These are phyloP conservation scores for Neurospora sp. DNA, from an alignment of 495 filamentous ascomycete genomes.

Conservation along the genomic window DNA sequence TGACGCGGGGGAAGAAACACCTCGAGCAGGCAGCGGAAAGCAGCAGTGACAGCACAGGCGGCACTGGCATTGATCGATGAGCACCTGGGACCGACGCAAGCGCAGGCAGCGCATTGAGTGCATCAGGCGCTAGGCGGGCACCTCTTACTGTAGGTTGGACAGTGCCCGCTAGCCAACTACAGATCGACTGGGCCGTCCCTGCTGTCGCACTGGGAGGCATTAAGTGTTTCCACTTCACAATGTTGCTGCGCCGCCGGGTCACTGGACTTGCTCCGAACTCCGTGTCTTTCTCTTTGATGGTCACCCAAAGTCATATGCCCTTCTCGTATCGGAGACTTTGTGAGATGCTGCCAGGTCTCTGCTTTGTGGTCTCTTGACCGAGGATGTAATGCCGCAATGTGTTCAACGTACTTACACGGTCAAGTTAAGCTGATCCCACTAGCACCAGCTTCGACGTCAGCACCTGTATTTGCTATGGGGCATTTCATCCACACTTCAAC, in stretches of 20 bases:
- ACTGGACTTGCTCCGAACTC: not conserved
- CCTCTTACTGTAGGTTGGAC: not conserved
- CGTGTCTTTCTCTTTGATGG: not conserved
- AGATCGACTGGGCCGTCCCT: not conserved
- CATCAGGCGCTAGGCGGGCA: not conserved
- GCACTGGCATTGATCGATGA: not conserved
- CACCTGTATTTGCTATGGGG: not conserved
- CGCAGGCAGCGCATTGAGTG: not conserved
- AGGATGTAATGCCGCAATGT: not conserved
- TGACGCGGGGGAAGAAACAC: not conserved
- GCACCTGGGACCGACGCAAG: not conserved
- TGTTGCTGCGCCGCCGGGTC: not conserved
- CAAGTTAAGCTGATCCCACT: not conserved
- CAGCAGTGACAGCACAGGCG: not conserved
- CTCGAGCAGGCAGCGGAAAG: not conserved
- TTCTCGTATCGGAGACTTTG: not conserved
- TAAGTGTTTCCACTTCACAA: not conserved
- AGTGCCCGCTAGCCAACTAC: not conserved
- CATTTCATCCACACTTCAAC: not conserved
- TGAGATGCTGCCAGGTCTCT: not conserved
- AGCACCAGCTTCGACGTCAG: not conserved
- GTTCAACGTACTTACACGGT: not conserved
- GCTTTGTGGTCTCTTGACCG: not conserved
- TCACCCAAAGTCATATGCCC: not conserved
- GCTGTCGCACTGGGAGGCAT: not conserved